Evolutionary conservation across 768 basidiomycete species (phyloP).

Genomic region (Leccinum olivaceopallidum): DNA sequence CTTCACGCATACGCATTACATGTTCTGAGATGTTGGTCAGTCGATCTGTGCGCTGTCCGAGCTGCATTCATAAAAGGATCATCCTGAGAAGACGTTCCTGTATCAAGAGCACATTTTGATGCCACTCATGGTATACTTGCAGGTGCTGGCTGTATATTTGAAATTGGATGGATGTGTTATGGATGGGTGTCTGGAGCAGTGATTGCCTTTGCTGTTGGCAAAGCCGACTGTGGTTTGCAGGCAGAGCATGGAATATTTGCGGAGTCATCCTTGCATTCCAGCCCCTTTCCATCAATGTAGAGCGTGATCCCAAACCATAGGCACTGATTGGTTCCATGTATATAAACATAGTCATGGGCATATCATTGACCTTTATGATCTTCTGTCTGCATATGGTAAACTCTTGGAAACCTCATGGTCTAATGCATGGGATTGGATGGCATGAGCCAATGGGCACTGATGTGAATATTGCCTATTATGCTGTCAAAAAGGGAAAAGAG

Average conservation of each 20-base stretch:
- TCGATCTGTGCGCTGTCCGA: neutral
- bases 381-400: too few species aligned
- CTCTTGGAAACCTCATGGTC: too few species aligned
- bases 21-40: neutral
- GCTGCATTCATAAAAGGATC: neutral
- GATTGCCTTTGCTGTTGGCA: neutral
- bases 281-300: neutral
- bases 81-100: too few species aligned
- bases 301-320: neutral
- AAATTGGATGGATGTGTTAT: too few species aligned
- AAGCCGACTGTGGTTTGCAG: neutral
- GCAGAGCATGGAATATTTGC: neutral
- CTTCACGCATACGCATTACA: neutral
- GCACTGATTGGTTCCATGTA: neutral
- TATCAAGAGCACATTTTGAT: too few species aligned
- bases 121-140: too few species aligned
- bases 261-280: neutral
- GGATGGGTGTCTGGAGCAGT: neutral
- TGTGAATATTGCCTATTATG: too few species aligned
- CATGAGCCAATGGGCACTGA: too few species aligned
- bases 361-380: neutral
- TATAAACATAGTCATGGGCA: neutral
- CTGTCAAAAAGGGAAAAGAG: too few species aligned
- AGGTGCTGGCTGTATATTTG: too few species aligned
- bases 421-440: too few species aligned